Evolutionary conservation across 768 basidiomycete genomes (phyloP), one percentile per base, ranked within the genome.

Genomic region (Thelephora aurantiotincta): DNA sequence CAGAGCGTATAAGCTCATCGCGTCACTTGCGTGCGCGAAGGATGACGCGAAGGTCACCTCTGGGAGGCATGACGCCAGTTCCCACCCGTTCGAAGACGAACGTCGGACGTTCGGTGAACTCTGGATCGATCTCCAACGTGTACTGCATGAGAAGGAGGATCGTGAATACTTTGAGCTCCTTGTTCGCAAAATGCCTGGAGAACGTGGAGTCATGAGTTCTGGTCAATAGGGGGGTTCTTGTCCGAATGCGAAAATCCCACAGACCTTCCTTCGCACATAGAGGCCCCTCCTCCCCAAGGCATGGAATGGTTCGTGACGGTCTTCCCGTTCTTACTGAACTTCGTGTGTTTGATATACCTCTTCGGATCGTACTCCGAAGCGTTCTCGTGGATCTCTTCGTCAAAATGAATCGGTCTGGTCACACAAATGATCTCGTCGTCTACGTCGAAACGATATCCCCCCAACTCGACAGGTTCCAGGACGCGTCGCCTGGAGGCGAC

Each of bases 211-310:
- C n/a, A n/a, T n/a, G n/a, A n/a, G n/a, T n/a, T n/a, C 19, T 14
- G 14, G 19, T 14, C 58, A 46, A 56, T 56, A 47, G 57, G 59
- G 50, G 58, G 57, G 13, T 55, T 58, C 33, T 53, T 51, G 23
- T 37, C 14, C 14, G 19, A 37, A 3, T 14, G 14, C 36, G n/a
- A n/a, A n/a, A n/a, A n/a, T n/a, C n/a, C n/a, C n/a, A n/a, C n/a
- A n/a, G n/a, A n/a, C n/a, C n/a, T n/a, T n/a, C n/a, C n/a, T n/a
- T n/a, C n/a, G n/a, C n/a, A n/a, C n/a, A n/a, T n/a, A n/a, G n/a
- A n/a, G 19, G 14, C 11, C 55, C 52, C 51, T 58, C 36, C 36
- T 14, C 36, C 36, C 14, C 14, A 37, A 37, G 36, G 36, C 36
- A 37, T 2, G 19, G 36, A 37, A 19, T 37, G 36, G 19, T 37